Conservation (phyloP, 306 rosid species). For the Comarum palustre region DNA sequence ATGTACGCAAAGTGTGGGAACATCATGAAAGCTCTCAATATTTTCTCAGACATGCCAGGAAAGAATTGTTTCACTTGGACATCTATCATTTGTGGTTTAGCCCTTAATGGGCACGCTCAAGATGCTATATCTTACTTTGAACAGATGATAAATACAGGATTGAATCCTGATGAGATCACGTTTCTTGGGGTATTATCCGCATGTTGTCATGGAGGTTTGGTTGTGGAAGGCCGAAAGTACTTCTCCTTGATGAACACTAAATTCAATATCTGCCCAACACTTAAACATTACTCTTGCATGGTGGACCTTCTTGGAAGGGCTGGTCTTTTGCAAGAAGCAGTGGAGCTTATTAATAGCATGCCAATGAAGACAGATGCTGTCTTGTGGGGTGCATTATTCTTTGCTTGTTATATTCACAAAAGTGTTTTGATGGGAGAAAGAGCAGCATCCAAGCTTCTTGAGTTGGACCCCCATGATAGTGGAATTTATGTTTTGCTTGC, state of each 20-base stretch:
- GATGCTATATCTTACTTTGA: constrained; percentile 61
- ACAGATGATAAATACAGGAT: constrained; percentile 54
- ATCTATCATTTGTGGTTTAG: constrained; percentile 70
- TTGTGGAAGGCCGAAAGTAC: constrained; percentile 62
- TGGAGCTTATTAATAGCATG: no score
- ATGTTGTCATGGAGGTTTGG: constrained; percentile 84
- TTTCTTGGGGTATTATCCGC: constrained; percentile 79
- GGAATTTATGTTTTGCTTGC: no score
- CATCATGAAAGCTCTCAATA: constrained; percentile 60
- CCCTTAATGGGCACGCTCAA: constrained; percentile 59
- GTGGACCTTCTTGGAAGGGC: constrained; percentile 87
- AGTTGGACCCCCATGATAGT: no score
- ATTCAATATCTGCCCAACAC: constrained; percentile 45
- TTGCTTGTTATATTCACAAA: no score
- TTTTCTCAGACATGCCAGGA: constrained; percentile 60
- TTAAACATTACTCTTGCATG: constrained; percentile 77
- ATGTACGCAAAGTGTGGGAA: constrained; percentile 88
- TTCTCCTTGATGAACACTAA: constrained; percentile 53
- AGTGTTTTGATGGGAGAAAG: no score
- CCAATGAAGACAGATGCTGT: no score
- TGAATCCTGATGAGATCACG: constrained; percentile 77
- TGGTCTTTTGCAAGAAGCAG: not conserved
- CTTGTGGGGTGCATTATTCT: no score
- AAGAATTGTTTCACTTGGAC: constrained; percentile 83
- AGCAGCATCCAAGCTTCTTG: no score